Evolutionary conservation across 116 monocot genomes (phyloP).

Genomic region (Thalassia testudinum): DNA sequence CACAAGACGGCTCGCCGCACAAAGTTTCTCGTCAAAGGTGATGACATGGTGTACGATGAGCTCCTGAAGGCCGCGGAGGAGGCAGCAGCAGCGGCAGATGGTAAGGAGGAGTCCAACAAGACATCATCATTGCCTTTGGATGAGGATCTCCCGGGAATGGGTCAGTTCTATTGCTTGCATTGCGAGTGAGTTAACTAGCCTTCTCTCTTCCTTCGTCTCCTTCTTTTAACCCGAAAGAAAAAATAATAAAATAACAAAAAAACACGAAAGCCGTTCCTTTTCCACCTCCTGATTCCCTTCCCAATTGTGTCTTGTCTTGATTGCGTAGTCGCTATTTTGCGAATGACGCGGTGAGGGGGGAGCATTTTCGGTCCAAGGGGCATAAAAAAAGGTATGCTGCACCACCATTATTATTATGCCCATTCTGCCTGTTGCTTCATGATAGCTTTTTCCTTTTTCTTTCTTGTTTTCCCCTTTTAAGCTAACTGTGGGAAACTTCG

Average conservation of each 20-base stretch:
- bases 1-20: conserved; percentile 70
- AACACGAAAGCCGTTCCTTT: background rate
- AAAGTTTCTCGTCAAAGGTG: conserved; percentile 80
- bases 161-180: conserved; percentile 90
- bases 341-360: conserved; percentile 35
- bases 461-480: no score
- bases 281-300: background rate
- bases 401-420: no score
- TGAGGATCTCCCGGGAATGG: conserved; percentile 88
- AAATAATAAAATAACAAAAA: background rate
- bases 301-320: background rate
- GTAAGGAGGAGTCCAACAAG: no score
- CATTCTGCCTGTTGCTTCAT: no score
- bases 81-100: conserved; percentile 6
- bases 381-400: conserved; percentile 14
- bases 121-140: conserved; percentile 34
- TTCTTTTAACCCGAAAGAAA: background rate
- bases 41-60: conserved; percentile 67
- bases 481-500: no score
- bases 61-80: conserved; percentile 51
- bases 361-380: conserved; percentile 25
- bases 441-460: no score
- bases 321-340: conserved; percentile 55
- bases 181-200: conserved; percentile 52
- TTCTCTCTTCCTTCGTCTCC: background rate